A percentile compares a stretch with the other conserved stretches of the same genome.
These are phyloP conservation scores for Takashimella tepidaria DNA, from an alignment of 1,284 basidiomycete genomes.

Conservation along the genomic window DNA sequence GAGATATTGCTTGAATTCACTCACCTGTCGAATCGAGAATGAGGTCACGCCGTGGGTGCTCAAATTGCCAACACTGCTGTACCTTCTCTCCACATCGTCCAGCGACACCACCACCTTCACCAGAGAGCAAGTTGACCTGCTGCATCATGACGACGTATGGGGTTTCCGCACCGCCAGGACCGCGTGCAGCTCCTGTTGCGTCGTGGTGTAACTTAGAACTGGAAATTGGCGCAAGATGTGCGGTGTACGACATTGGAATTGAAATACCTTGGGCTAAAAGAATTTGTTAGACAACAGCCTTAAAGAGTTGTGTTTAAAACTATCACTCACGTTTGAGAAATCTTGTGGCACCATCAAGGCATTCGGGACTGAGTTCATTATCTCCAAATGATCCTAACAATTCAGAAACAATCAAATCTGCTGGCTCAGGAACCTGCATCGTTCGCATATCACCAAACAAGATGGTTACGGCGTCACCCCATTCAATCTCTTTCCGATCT, in stretches of 20 bases:
- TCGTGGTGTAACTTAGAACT: constrained; percentile 88
- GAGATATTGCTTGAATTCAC: constrained; percentile 18
- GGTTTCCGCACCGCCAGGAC: constrained; percentile 70
- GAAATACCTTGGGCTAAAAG: constrained; percentile 78
- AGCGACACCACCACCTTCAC: constrained; percentile 54
- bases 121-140: constrained; percentile 80
- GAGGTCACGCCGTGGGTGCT: constrained; percentile 78
- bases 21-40: constrained; percentile 67
- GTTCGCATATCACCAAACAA: constrained; percentile 91
- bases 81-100: constrained; percentile 71
- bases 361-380: constrained; percentile 97
- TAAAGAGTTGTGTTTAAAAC: no score
- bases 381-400: constrained; percentile 96
- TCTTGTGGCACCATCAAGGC: constrained; percentile 88
- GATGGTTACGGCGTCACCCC: constrained; percentile 74
- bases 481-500: constrained; percentile 70
- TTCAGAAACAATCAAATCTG: constrained; percentile 93
- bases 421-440: constrained; percentile 71
- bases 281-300: no score
- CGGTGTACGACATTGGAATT: constrained; percentile 92
- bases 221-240: constrained; percentile 87
- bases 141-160: constrained; percentile 99
- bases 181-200: constrained; percentile 50
- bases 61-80: constrained; percentile 97
- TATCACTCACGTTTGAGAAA: constrained; percentile 78